Base-by-base conservation (phyloP, 495 filamentous ascomycete species). In the Usnea hakonensis region DNA sequence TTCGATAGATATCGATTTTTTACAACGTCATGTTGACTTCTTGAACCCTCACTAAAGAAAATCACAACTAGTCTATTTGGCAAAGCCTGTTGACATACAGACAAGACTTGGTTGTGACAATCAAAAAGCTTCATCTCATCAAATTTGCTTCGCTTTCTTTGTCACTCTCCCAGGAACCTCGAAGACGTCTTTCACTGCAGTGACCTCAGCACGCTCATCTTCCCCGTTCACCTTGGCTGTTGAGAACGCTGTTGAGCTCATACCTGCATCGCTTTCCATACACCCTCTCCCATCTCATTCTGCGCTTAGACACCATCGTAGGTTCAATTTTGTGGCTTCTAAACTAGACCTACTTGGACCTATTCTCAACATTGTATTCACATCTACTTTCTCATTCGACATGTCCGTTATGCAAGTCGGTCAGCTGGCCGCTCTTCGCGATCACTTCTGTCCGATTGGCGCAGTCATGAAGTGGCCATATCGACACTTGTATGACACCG, bases 381-480 rank as follows among this genome's bases (percentile, higher is more conserved):
- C 2, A 1, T 23, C 48, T 43, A 2, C 32, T 21, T 57, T 13
- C 26, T 35, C 41, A 38, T 48, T 30, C 37, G 44, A 36, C 32
- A 57, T 41, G 32, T 32, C 54, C 16, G 50, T 46, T 13, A 60
- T 60, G 40, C 36, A 60, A 26, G 36, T 59, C 8, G 67, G 67
- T 40, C 57, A 68, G 56, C 50, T 72, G 23, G 73, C 74, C 50
- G n/a, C 44, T 21, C 58, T 58, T n/a, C 60, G 70, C 33, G 69
- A 72, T 19, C 65, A 55, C 5, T 91, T 91, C 71, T 82, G 76
- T 59, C 84, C 87, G 1, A 83, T 87, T 63, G 67, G 76, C 17
- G 75, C 83, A 1, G 73, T 92, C 37, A 76, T 69, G 40, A 78
- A 76, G 40, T 91, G 84, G 65, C 83, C 85, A 0, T 81, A 85